Conservation (phyloP, 257 asterid species). For the Solanum piurae region DNA sequence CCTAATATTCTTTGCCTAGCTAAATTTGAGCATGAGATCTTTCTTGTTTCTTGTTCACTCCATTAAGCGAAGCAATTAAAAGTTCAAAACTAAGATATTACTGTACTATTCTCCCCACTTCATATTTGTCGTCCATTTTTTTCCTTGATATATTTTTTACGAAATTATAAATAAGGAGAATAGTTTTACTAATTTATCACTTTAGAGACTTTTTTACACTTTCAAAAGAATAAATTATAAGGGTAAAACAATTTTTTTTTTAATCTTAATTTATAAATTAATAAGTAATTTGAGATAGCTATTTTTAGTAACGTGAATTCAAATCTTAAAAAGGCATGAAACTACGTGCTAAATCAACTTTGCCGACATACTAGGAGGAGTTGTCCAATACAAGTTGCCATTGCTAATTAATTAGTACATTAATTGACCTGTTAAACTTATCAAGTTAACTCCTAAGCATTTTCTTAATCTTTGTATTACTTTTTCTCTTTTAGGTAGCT, state of each 20-base stretch:
- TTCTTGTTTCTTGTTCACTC: background rate
- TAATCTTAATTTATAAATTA: background rate
- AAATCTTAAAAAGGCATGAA: background rate
- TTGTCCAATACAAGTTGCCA: background rate
- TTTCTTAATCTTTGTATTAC: background rate
- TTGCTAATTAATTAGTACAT: background rate
- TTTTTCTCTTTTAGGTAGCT: background rate
- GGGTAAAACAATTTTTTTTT: background rate
- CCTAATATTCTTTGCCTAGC: background rate
- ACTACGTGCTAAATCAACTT: background rate
- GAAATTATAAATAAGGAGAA: too few relatives aligned
- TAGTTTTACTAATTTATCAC: too few relatives aligned
- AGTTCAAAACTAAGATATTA: background rate
- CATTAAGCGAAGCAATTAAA: background rate
- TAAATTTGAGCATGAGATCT: background rate
- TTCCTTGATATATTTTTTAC: too few relatives aligned
- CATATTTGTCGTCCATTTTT: too few relatives aligned
- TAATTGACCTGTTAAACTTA: background rate
- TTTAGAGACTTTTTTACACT: rapidly evolving
- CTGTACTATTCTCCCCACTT: rapidly evolving
- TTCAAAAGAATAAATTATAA: background rate
- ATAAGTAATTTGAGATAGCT: background rate
- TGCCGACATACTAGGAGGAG: background rate
- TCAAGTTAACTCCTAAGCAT: background rate
- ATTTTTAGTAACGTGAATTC: background rate